phyloP scores from a whole-genome alignment of 768 basidiomycete genomes.

The Naganishia vishniacii region DNA sequence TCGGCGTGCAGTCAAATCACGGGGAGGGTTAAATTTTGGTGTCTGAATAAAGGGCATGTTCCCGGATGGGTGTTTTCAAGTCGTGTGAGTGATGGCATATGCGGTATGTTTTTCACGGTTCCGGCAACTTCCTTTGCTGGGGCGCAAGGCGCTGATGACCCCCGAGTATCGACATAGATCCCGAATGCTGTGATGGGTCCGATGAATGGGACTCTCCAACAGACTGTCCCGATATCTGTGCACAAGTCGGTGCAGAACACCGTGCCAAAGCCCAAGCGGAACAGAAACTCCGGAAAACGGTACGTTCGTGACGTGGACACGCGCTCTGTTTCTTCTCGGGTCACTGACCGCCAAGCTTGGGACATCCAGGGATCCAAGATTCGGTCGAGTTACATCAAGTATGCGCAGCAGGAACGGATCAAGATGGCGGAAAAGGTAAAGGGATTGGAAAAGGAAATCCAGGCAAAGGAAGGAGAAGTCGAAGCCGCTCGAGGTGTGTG shows the following conservation, averaged over 20 bases:
- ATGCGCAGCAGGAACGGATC: constrained; percentile 81
- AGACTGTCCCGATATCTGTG: constrained; percentile 71
- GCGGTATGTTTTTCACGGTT: constrained; percentile 58
- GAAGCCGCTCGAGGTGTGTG: constrained; percentile 63
- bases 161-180: constrained; percentile 56
- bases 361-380: constrained; percentile 75
- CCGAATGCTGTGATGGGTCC: constrained; percentile 90
- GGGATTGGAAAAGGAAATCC: constrained; percentile 59
- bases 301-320: constrained; percentile 47
- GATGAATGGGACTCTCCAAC: constrained; percentile 69
- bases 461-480: constrained; percentile 63
- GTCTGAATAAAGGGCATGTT: constrained; percentile 79
- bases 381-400: constrained; percentile 76
- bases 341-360: constrained; percentile 2
- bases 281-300: constrained; percentile 71
- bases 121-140: neutral
- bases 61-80: constrained; percentile 71
- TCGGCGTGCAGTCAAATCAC: constrained; percentile 19
- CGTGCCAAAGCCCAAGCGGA: constrained; percentile 66
- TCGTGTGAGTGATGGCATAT: constrained; percentile 85
- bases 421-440: constrained; percentile 64
- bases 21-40: constrained; percentile 65
- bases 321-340: constrained; percentile 5
- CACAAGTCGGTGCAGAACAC: constrained; percentile 66
- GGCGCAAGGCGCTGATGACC: constrained; percentile 31